Evolutionary conservation across 2,329 filamentous ascomycete species (phyloP).

Genomic region (Diaporthe sp.): DNA sequence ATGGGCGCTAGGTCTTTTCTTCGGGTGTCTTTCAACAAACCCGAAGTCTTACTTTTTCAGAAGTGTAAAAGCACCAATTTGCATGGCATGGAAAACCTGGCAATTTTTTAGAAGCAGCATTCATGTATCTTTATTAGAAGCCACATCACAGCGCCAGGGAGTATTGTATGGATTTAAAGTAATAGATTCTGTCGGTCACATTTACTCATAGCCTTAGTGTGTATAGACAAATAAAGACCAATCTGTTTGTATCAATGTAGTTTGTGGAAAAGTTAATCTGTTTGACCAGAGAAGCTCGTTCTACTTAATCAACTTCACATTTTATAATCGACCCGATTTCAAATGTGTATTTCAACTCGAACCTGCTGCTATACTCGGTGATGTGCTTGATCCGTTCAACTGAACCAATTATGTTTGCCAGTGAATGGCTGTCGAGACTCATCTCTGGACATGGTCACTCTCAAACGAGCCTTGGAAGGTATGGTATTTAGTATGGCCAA

Average conservation of each 20-base stretch:
- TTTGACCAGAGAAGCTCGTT: too few relatives aligned
- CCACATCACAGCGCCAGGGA: constrained; percentile 7
- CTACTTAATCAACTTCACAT: too few relatives aligned
- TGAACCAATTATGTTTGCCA: too few relatives aligned
- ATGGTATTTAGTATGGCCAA: background rate
- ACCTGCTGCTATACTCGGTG: too few relatives aligned
- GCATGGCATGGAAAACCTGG: background rate
- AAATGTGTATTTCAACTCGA: too few relatives aligned
- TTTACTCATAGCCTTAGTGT: background rate
- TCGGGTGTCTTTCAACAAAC: background rate
- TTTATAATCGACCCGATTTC: too few relatives aligned
- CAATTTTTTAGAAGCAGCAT: constrained; percentile 4
- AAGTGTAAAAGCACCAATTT: background rate
- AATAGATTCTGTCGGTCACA: background rate
- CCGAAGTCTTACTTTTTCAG: background rate
- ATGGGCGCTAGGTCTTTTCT: background rate
- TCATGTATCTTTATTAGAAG: constrained; percentile 14
- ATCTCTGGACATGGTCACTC: background rate
- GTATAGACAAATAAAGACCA: rapidly evolving
- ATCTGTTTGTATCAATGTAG: background rate
- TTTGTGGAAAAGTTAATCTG: too few relatives aligned
- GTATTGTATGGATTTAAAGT: background rate
- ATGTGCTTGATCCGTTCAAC: too few relatives aligned
- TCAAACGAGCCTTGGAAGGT: too few relatives aligned
- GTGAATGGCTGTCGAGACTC: too few relatives aligned